Base-by-base conservation (phyloP, 345 rosid species). In the Clarkia xantiana region DNA sequence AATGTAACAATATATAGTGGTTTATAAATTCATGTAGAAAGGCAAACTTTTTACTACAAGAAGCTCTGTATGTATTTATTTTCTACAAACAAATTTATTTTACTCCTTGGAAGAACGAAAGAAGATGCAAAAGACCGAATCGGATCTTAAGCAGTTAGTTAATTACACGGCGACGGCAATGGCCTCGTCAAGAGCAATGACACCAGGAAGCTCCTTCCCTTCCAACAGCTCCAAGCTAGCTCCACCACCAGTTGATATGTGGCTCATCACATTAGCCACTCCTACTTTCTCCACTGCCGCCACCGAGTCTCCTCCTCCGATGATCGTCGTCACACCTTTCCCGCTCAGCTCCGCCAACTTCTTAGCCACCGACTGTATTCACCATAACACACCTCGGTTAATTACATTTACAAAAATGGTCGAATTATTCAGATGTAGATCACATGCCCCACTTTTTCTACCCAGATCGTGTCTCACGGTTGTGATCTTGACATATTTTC, bases 251-350 rank as follows among this genome's bases (percentile, higher is more conserved):
- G 96, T 87, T 0, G 96, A 87, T 65, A 87, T 81, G 77, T 87
- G 96, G 69, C 96, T 87, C 96, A 87, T 87, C 69, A 79, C 78
- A 47, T 76, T 88, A 7, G 94, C 86, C 38, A 87, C 83, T 34
- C 96, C 94, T 19, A 40, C 94, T 71, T 87, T 84, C 79, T 81
- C 96, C 63, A 87, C 91, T 0, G 94, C 96, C 12, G 96, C 94
- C 49, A 87, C 96, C 2, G 94, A 87, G 72, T 87, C 96, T 29
- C 96, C 96, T 36, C 96, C 96, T 59, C 96, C 96, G 3, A 84
- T 87, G 59, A 87, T 87, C 5, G 96, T 87, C 9, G 94, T 81
- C 71, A 84, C 97, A 16, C 88, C 94, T 57, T 77, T 78, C 7
- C 73, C 73, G 2, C 94, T 79, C 42, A 84, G 76, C 51, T 77